These are phyloP conservation scores for Starmerella floricola DNA, from an alignment of 805 yeast genomes.

Conservation along the genomic window DNA sequence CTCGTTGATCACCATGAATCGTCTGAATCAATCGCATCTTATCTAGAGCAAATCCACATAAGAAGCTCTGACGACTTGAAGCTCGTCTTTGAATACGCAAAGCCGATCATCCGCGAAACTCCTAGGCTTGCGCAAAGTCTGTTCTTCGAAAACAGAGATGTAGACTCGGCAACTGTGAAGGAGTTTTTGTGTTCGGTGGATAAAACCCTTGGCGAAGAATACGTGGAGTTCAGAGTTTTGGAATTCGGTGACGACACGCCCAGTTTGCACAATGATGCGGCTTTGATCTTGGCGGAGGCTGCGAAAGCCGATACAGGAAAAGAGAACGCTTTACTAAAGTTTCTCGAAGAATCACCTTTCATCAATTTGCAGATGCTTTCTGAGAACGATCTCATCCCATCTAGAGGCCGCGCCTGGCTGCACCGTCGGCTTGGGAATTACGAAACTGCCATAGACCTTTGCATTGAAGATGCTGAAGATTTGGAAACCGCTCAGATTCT, in stretches of 20 bases:
- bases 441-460: conserved; percentile 48
- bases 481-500: conserved; percentile 48
- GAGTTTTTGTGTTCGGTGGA: conserved; percentile 6
- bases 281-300: conserved; percentile 4
- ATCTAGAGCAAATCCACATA: conserved; percentile 11
- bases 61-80: conserved; percentile 31
- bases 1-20: conserved; percentile 33
- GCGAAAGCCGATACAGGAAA: not conserved
- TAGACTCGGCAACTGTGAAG: conserved; percentile 15
- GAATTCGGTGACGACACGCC: conserved; percentile 1
- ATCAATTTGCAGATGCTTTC: conserved; percentile 4
- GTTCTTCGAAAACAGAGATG: conserved; percentile 43
- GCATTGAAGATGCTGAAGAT: conserved; percentile 43
- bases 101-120: conserved; percentile 38
- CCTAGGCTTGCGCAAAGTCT: conserved; percentile 36
- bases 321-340: not conserved
- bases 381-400: conserved; percentile 2
- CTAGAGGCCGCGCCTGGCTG: conserved; percentile 41
- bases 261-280: conserved; percentile 12
- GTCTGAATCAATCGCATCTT: conserved; percentile 12
- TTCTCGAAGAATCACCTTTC: conserved; percentile 1
- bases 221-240: conserved; percentile 5
- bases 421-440: conserved; percentile 50
- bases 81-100: conserved; percentile 45
- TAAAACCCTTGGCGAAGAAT: conserved; percentile 7